Evolutionary conservation across 2,329 filamentous ascomycete genomes (phyloP), one percentile per base, ranked within the genome.

Genomic region (Colletotrichum cordylinicola): DNA sequence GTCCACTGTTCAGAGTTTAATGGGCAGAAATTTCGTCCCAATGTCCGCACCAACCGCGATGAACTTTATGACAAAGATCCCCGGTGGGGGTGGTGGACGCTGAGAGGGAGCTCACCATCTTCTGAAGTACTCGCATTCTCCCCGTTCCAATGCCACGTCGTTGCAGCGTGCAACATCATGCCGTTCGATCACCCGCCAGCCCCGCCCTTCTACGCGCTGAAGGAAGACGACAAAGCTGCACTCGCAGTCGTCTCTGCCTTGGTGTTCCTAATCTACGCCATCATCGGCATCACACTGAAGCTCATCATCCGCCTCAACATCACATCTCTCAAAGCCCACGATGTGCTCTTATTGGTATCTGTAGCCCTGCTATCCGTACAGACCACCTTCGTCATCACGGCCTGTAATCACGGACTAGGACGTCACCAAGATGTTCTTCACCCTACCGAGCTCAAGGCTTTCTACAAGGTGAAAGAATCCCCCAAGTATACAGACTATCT

Each of bases 251-350:
- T 70, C n/a, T 24, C 67, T 31, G 37, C 67, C 2, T 37, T 62
- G n/a, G 35, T 70, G 9, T 70, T 70, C 13, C 39, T 70, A 15
- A 35, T 70, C 33, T 70, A 70, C 29, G 67, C 55, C 33, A 24
- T 62, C 9, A 27, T 70, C 13, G 67, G 67, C 18, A 70, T 70
- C n/a, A 31, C 24, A 16, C n/a, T 70, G 0, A 70, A 70, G 24
- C 67, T 70, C 10, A 48, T 70, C 35, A 70, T 70, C 16, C 67
- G 67, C 13, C 67, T 70, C 35, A 70, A 70, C 27, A 70, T 70
- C 24, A 70, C 55, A 13, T 70, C 67, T 33, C 27, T 70, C 16
- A 70, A 70, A 27, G 24, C 35, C 2, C 55, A 70, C 35, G 67
- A 70, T 35, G 24, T 70, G 33, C 12, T 48, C 9, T 13, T 70